These are phyloP conservation scores for Cynara cardunculus DNA, from an alignment of 129 eudicot species.

Conservation along the genomic window DNA sequence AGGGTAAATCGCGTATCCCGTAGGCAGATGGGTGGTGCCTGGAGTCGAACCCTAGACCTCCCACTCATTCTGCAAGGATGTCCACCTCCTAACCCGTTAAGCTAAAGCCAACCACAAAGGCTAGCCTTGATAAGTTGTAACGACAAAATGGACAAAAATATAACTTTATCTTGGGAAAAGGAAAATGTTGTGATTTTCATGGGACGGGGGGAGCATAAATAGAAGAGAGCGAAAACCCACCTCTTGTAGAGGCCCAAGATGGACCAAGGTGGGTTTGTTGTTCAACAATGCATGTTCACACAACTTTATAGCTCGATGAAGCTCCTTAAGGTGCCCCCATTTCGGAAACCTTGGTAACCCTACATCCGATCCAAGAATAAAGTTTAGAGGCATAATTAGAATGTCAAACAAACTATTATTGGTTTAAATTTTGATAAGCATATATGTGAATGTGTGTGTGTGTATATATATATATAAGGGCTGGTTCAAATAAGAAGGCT, in stretches of 20 bases:
- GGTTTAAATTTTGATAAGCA: neutral
- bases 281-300: constrained; percentile 70
- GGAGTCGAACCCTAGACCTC: too few relatives aligned
- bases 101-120: too few relatives aligned
- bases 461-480: neutral
- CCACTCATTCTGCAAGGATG: too few relatives aligned
- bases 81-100: too few relatives aligned
- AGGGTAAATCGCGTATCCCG: too few relatives aligned
- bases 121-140: neutral
- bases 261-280: constrained; percentile 46
- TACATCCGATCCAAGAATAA: constrained; percentile 36
- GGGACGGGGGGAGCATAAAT: neutral
- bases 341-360: constrained; percentile 90
- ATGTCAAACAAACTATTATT: neutral
- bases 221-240: constrained; percentile 21
- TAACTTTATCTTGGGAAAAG: neutral
- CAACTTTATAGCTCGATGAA: constrained; percentile 80
- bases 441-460: too few relatives aligned
- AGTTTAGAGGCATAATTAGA: neutral
- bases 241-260: constrained; percentile 80
- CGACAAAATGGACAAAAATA: neutral
- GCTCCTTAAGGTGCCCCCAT: constrained; percentile 97
- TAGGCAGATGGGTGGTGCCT: too few relatives aligned
- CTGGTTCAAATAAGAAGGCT: neutral
- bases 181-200: neutral